These are phyloP conservation scores for Neolentinus lepideus DNA, from an alignment of 1,284 basidiomycete genomes.

Conservation along the genomic window DNA sequence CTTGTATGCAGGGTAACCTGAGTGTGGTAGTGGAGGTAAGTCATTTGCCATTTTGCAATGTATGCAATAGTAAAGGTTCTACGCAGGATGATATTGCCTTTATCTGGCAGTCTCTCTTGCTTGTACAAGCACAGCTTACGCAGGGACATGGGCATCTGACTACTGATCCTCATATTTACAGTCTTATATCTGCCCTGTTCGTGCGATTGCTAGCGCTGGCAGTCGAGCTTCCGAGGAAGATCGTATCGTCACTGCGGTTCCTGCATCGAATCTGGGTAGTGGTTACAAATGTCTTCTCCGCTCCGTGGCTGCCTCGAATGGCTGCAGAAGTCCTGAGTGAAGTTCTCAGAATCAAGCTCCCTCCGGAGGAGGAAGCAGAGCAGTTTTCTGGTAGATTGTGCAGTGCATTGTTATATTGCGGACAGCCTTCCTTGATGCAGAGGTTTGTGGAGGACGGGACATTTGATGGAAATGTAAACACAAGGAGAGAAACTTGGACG, in stretches of 20 bases:
- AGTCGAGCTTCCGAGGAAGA: neutral
- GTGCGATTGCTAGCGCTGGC: slow-evolving; percentile 17
- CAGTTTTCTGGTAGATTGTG: slow-evolving; percentile 39
- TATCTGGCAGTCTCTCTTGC: slow-evolving; percentile 46
- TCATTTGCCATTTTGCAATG: neutral
- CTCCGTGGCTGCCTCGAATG: slow-evolving; percentile 27
- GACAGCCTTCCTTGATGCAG: slow-evolving; percentile 18
- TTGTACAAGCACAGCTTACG: slow-evolving; percentile 36
- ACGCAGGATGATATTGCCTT: slow-evolving; percentile 30
- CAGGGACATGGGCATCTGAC: slow-evolving; percentile 29
- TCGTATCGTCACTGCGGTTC: slow-evolving; percentile 17
- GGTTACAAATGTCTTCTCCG: slow-evolving; percentile 37
- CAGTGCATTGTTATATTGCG: slow-evolving; percentile 29
- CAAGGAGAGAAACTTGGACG: slow-evolving; percentile 19
- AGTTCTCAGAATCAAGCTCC: slow-evolving; percentile 32
- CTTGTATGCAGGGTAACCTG: neutral
- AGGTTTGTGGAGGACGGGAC: slow-evolving; percentile 9
- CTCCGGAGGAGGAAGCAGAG: slow-evolving; percentile 26
- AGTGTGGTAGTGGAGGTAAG: neutral
- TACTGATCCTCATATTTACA: slow-evolving; percentile 23
- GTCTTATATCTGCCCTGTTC: slow-evolving; percentile 14
- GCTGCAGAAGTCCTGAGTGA: slow-evolving; percentile 36
- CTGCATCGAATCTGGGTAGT: slow-evolving; percentile 40
- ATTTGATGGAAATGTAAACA: slow-evolving; percentile 5
- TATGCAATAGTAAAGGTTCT: slow-evolving; percentile 7